phyloP scores from a whole-genome alignment of 2,329 filamentous ascomycete species.

The Ophiostoma himal-ulmi region DNA sequence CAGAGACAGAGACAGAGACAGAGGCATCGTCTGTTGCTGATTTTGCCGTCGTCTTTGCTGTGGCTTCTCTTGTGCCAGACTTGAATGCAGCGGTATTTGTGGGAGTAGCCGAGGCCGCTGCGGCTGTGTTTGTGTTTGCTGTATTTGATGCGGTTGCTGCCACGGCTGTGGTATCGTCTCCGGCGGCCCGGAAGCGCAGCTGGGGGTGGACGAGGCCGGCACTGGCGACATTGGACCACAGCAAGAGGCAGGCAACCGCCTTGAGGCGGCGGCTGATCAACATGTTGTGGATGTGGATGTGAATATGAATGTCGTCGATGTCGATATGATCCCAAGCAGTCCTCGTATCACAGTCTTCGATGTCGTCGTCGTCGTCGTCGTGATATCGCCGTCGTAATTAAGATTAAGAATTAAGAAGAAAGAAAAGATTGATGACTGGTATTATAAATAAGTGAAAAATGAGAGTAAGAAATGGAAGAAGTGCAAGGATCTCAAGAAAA shows the following conservation, averaged over 20 bases:
- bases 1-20: neutral
- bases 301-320: neutral
- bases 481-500: neutral
- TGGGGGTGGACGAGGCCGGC: constrained; percentile 24
- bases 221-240: constrained; percentile 23
- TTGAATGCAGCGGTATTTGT: neutral
- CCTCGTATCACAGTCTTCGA: neutral
- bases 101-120: neutral
- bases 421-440: neutral
- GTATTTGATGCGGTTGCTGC: constrained; percentile 1
- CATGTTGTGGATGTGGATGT: constrained; percentile 19
- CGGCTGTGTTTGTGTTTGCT: constrained; percentile 5
- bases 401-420: constrained; percentile 1
- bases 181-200: constrained; percentile 19
- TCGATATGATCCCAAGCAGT: neutral
- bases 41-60: neutral
- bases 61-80: neutral
- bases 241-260: constrained; percentile 24
- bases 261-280: constrained; percentile 18
- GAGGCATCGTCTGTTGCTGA: neutral
- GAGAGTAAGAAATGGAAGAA: neutral
- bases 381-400: neutral
- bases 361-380: neutral
- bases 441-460: neutral
- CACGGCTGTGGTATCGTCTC: constrained; percentile 5